Percentiles rank a stretch among this genome's conserved stretches.
These are phyloP conservation scores for Hypoxylon crocopeplum DNA, from an alignment of 495 filamentous ascomycete species.

Conservation along the genomic window DNA sequence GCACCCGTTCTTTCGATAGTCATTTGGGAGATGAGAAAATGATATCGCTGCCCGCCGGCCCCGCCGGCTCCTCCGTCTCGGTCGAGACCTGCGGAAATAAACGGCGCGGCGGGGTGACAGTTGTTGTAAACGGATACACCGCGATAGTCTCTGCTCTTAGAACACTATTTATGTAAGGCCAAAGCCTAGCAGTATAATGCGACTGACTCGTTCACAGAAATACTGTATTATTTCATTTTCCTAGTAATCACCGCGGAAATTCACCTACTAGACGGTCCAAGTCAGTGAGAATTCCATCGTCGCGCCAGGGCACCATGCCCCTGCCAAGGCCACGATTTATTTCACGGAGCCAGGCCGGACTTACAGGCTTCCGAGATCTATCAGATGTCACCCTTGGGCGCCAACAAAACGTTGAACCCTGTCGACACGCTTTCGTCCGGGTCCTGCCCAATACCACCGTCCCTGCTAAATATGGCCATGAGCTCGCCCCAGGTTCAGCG, in stretches of 20 bases:
- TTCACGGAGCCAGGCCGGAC: constrained; percentile 21
- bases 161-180: no score
- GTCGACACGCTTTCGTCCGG: constrained; percentile 26
- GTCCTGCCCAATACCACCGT: constrained; percentile 29
- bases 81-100: constrained; percentile 17
- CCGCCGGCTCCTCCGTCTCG: constrained; percentile 13
- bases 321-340: constrained; percentile 20
- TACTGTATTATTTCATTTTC: no score
- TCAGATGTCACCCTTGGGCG: constrained; percentile 39
- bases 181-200: not conserved
- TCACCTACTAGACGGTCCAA: no score
- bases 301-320: not conserved
- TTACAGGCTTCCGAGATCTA: constrained; percentile 26
- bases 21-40: constrained; percentile 3
- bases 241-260: no score
- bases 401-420: constrained; percentile 32
- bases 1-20: not conserved
- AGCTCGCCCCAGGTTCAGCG: constrained; percentile 7
- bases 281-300: not conserved
- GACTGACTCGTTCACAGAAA: no score
- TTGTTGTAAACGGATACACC: not conserved
- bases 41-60: constrained; percentile 8
- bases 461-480: constrained; percentile 16
- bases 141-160: no score
- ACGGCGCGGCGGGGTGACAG: not conserved